phyloP scores from a whole-genome alignment of 2,329 filamentous ascomycete species.

The Xylariales sp. region DNA sequence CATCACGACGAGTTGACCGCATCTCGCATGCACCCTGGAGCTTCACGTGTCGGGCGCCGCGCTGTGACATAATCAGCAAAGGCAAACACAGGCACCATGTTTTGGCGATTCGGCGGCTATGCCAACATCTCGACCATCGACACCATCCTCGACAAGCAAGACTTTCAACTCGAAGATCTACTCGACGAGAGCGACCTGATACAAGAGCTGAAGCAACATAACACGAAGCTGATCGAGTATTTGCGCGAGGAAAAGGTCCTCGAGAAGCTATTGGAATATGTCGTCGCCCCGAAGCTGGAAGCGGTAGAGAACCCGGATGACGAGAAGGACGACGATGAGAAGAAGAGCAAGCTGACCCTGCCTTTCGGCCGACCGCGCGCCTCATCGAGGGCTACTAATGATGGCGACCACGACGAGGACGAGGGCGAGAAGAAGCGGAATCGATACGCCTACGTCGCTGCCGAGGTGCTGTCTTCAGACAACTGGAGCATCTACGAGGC shows the following conservation, averaged over 20 bases:
- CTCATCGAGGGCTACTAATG: conserved; percentile 46
- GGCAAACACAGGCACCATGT: conserved; percentile 65
- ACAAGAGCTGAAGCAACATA: conserved; percentile 96
- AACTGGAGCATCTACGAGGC: conserved; percentile 96
- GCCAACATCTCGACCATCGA: conserved; percentile 96
- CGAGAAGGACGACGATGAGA: conserved; percentile 40
- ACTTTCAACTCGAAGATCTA: conserved; percentile 92
- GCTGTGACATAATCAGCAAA: background rate
- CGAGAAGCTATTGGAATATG: conserved; percentile 82
- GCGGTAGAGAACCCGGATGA: conserved; percentile 49
- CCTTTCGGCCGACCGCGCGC: conserved; percentile 49
- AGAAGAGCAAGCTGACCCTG: conserved; percentile 33
- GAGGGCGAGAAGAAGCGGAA: conserved; percentile 87
- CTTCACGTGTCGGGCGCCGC: background rate
- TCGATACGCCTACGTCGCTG: conserved; percentile 89
- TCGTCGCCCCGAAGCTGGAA: conserved; percentile 72
- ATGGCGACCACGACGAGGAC: conserved; percentile 53
- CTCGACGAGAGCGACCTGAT: conserved; percentile 95
- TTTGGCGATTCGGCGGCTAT: conserved; percentile 99
- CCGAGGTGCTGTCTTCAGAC: conserved; percentile 90
- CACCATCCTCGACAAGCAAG: conserved; percentile 91
- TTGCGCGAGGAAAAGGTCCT: conserved; percentile 83
- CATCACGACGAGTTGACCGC: no score
- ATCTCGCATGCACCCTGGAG: background rate
- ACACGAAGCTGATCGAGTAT: conserved; percentile 95